These are phyloP conservation scores for Cornus controversa DNA, from an alignment of 148 eudicot genomes.

Conservation along the genomic window DNA sequence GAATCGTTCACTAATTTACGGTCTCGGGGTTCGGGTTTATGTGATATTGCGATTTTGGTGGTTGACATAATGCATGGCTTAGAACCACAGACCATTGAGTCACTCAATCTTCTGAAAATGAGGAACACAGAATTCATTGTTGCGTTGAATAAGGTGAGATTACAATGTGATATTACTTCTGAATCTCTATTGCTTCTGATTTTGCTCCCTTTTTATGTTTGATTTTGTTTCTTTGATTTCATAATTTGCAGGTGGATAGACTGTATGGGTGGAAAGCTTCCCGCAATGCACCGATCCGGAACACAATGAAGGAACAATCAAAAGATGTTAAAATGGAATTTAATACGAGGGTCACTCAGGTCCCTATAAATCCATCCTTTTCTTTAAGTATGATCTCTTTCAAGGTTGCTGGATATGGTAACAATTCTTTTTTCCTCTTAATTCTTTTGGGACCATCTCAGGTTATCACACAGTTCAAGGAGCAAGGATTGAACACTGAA, in stretches of 20 bases:
- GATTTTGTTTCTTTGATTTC: conserved; percentile 8
- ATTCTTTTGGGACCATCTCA: conserved; percentile 23
- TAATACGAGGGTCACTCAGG: conserved; percentile 67
- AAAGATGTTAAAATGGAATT: conserved; percentile 79
- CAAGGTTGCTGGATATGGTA: not conserved
- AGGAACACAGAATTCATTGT: conserved; percentile 88
- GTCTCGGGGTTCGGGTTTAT: conserved; percentile 89
- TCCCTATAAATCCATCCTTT: conserved; percentile 18
- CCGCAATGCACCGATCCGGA: conserved; percentile 72
- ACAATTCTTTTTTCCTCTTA: not conserved
- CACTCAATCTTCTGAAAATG: conserved; percentile 86
- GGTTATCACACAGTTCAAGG: conserved; percentile 81
- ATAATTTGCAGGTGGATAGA: conserved; percentile 65
- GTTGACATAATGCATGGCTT: conserved; percentile 96
- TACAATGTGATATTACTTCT: conserved; percentile 2
- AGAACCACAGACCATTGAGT: conserved; percentile 92
- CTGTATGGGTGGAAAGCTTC: conserved; percentile 85
- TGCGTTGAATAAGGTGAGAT: conserved; percentile 83
- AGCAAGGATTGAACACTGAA: conserved; percentile 90
- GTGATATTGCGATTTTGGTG: conserved; percentile 91
- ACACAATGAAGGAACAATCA: conserved; percentile 78
- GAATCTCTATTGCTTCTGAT: conserved; percentile 6
- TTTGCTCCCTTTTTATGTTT: not conserved
- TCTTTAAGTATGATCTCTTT: not conserved
- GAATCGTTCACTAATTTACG: conserved; percentile 85